Evolutionary conservation across 2,329 filamentous ascomycete species (phyloP), one percentile per base, ranked within the genome.

Genomic region (Chrysosporium keratinophilum): DNA sequence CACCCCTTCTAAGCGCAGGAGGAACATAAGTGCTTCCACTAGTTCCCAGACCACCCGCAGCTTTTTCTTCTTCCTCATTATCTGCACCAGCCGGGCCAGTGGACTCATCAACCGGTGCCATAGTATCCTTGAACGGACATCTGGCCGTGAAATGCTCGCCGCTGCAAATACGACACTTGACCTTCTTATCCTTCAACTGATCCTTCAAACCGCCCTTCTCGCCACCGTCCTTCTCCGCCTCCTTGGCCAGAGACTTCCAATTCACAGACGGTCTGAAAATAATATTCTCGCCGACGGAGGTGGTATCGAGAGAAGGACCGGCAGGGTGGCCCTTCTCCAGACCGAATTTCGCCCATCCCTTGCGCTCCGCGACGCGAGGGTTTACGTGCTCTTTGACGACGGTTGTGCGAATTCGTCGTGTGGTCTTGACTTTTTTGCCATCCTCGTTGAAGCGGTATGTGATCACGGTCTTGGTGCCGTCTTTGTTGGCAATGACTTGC

Each of bases 41-140:
- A 45, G 72, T 74, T 23, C 82, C 74, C 31, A 74, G 78, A 56
- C 82, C 85, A 34, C 74, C 74, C 40, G 71, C 71, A 40, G 65
- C 63, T 31, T 68, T 65, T 19, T 70, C 74, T 48, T 71, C 71
- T 46, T 70, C 76, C 20, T 73, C 77, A 47, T 70, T 72, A 28
- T 72, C 76, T 43, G 68, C 72, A 43, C 77, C 78, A 20, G 71
- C 71, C 51, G 63, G 60, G 0, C 62, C 57, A 19, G 63, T 66
- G 31, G 62, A 68, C 47, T 76, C 75, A 41, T 75, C 74, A 54
- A 76, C 71, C 5, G 75, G 93, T 35, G 91, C 89, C 89, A 98
- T 96, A 64, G 91, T 98, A 71, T 97, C 93, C 79, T 97, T 98
- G 84, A 95, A 98, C 35, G 93, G 93, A 82, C 93, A 98, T 71